phyloP scores from a whole-genome alignment of 192 early-diverging fungal species.

The Lunasporangiospora selenospora region DNA sequence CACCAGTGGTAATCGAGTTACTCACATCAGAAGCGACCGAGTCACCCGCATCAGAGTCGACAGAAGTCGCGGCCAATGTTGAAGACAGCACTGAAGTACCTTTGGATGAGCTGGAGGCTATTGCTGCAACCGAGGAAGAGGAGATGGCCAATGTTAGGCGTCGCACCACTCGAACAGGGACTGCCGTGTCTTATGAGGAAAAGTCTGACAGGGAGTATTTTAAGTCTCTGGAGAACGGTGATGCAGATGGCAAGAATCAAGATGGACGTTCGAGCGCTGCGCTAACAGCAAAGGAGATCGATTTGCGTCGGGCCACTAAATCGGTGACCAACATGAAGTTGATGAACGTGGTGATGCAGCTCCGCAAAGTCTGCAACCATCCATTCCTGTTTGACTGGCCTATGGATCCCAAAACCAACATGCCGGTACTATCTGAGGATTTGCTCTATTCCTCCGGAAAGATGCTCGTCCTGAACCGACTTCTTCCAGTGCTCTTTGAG shows the following conservation, averaged over 20 bases:
- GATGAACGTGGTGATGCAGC: constrained; percentile 89
- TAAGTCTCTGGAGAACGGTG: constrained; percentile 48
- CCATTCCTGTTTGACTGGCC: constrained; percentile 92
- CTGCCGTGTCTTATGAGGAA: constrained; percentile 42
- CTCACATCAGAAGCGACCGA: background rate
- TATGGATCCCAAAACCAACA: constrained; percentile 64
- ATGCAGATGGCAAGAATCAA: background rate
- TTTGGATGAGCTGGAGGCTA: background rate
- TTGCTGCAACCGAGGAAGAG: background rate
- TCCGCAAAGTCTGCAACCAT: constrained; percentile 97
- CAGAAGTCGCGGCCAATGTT: background rate
- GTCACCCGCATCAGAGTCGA: background rate
- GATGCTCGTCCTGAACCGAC: constrained; percentile 81
- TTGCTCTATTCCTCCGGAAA: constrained; percentile 85
- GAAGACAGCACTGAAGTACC: constrained; percentile 12
- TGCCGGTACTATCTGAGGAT: constrained; percentile 54
- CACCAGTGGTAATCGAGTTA: background rate
- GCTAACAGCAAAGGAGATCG: constrained; percentile 16
- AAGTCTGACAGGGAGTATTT: constrained; percentile 51
- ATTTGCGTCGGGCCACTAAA: constrained; percentile 38
- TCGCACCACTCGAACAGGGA: constrained; percentile 6
- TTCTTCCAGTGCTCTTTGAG: constrained; percentile 80
- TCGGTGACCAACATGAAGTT: constrained; percentile 76
- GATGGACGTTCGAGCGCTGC: constrained; percentile 13
- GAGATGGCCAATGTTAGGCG: background rate